Evolutionary conservation across 768 basidiomycete genomes (phyloP), one percentile per base, ranked within the genome.

Genomic region (Lentinula raphanica): DNA sequence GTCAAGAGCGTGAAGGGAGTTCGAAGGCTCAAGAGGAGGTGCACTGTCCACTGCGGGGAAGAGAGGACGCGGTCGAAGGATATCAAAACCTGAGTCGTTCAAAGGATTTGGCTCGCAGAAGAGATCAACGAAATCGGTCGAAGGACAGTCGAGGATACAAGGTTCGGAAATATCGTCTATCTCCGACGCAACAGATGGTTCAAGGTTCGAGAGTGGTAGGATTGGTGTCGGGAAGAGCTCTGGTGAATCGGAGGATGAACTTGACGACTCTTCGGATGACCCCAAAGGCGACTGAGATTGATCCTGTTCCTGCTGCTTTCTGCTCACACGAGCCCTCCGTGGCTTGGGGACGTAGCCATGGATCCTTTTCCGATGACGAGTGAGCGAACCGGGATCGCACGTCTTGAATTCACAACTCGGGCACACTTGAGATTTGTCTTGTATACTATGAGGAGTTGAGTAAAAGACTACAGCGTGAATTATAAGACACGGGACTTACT

Each of bases 341-440:
- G 54, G 54, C 29, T 40, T 27, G 32, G 54, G 54, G 2, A 44
- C 40, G 32, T 56, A 56, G n/a, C 27, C n/a, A 29, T 56, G 54
- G n/a, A 56, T 56, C 29, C 54, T 27, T 29, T 56, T 56, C 27
- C 54, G 54, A 29, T 56, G 54, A 19, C 54, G 25, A 32, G 42
- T 56, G 40, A 56, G 54, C 21, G 54, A 56, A 11, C 23, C 54
- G 7, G 40, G 40, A 35, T 56, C 54, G 38, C 39, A 44, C 42
- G 54, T 56, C 23, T 40, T 56, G 28, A 56, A 56, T 15, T 56
- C 54, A 23, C 54, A 56, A 13, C n/a, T 40, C 12, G 54, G 54
- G 32, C 54, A 56, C 15, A 23, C 28, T 21, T 45, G 40, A 7
- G 25, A 56, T 19, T 56, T 56, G 54, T 56, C 54, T 46, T 56